Evolutionary conservation across 345 rosid species (phyloP), one percentile per base, ranked within the genome.

Genomic region (Eutrema heterophyllum): DNA sequence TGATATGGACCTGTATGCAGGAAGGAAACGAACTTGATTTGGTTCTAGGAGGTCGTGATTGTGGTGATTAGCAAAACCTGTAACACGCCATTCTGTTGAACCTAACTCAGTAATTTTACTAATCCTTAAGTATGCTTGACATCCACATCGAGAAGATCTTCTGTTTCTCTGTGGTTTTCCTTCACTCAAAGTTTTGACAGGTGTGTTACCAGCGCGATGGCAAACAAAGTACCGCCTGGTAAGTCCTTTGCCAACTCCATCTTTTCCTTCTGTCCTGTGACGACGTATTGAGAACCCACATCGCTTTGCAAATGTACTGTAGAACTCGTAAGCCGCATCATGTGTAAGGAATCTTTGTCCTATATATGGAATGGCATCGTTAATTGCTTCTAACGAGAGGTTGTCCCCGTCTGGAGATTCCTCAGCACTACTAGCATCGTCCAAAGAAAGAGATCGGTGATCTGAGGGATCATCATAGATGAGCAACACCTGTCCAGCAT

Each of bases 171-270:
- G 98, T 5, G 97, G 93, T 62, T 94, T 94, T 57, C 77, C 82
- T 40, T 89, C 91, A 16, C 81, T 91, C 48, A 76, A 62, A 21
- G 90, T 67, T 76, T 94, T 94, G 29, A 80, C 72, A 5, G 98
- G 98, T n/a, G 98, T 94, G 75, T 91, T 94, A 10, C 98, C 98
- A 67, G 98, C 98, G 16, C 97, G 91, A 27, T 91, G 98, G 79
- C 98, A 94, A 66, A 91, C 98, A 80, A 94, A 89, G 69, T 94
- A 94, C 24, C 98, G 96, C 75, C 98, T 88, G 0, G 96, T 91
- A 16, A 94, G 96, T 65, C 98, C 98, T 73, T 89, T 91, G 30
- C 98, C 98, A 49, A 93, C 87, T 61, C 97, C 98, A 15, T 93
- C 97, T 81, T 93, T 93, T 15, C 98, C 98, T 82, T 93, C 98